A percentile compares a stretch with the other conserved stretches of the same genome.
These are phyloP conservation scores for Boletus pseudo-olivaceus DNA, from an alignment of 768 basidiomycete genomes.

Conservation along the genomic window DNA sequence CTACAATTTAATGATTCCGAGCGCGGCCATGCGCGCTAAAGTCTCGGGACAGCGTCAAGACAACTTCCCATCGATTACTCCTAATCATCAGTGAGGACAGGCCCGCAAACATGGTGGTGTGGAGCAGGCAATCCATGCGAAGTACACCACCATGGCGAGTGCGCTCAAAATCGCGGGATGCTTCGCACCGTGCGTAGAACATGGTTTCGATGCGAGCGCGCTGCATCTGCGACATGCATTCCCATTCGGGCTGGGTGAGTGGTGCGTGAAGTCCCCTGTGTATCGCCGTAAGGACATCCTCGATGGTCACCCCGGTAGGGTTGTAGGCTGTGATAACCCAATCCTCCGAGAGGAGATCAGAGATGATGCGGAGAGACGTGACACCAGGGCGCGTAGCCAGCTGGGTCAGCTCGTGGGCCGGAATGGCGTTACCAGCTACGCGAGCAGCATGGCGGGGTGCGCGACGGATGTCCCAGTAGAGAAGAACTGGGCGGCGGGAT, in stretches of 20 bases:
- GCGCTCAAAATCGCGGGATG: conserved; percentile 33
- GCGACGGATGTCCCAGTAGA: conserved; percentile 52
- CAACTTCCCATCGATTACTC: conserved; percentile 37
- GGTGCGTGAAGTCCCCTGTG: conserved; percentile 36
- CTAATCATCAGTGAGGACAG: conserved; percentile 38
- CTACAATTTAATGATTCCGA: neutral
- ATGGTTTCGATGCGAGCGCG: conserved; percentile 38
- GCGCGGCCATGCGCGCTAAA: conserved; percentile 8
- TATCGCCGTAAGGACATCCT: conserved; percentile 50
- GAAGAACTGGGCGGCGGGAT: conserved; percentile 11
- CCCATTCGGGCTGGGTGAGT: conserved; percentile 43
- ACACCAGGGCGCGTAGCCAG: conserved; percentile 44
- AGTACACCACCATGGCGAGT: conserved; percentile 41
- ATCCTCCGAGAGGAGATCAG: conserved; percentile 42
- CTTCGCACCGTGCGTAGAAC: conserved; percentile 46
- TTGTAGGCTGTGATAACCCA: conserved; percentile 45
- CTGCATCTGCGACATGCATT: conserved; percentile 39
- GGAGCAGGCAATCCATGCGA: conserved; percentile 48
- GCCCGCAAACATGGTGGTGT: conserved; percentile 51
- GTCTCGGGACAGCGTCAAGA: conserved; percentile 45
- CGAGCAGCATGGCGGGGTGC: conserved; percentile 31
- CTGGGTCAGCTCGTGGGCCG: conserved; percentile 32
- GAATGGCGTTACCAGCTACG: conserved; percentile 5
- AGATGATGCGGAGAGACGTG: conserved; percentile 37
- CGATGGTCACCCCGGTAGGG: conserved; percentile 46